Evolutionary conservation across 75 land plant genomes (phyloP).

Genomic region (Pinus taeda): DNA sequence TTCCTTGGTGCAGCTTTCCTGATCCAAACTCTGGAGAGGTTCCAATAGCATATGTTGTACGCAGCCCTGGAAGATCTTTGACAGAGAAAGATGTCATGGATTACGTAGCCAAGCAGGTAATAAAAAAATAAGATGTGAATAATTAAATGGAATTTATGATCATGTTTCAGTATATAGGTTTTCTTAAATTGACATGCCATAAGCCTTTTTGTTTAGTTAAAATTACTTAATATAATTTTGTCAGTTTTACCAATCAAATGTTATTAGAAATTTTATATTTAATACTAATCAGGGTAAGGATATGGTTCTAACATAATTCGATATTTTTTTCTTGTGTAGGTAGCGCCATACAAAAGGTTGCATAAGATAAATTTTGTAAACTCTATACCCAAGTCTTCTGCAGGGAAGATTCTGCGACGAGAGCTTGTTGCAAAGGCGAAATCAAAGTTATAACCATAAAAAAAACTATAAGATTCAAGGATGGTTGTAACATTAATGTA

Average conservation of each 20-base stretch:
- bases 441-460: slow-evolving; percentile 33
- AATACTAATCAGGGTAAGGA: no score
- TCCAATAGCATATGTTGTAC: slow-evolving; percentile 82
- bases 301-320: not conserved
- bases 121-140: not conserved
- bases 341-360: slow-evolving; percentile 72
- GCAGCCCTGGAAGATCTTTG: slow-evolving; percentile 41
- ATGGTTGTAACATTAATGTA: no score
- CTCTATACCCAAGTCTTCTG: slow-evolving; percentile 65
- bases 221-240: no score
- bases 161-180: no score
- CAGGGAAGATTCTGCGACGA: slow-evolving; percentile 78
- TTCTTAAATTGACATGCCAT: no score
- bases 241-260: no score
- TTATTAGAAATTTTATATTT: not conserved
- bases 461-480: no score
- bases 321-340: slow-evolving; percentile 34
- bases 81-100: slow-evolving; percentile 49
- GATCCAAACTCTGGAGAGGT: slow-evolving; percentile 87
- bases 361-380: slow-evolving; percentile 59
- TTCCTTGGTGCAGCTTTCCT: slow-evolving; percentile 35
- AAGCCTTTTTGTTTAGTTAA: no score
- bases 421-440: slow-evolving; percentile 46
- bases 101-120: slow-evolving; percentile 80
- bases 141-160: not conserved